Evolutionary conservation across 1,284 basidiomycete genomes (phyloP).

Genomic region (Neonothopanus nambi): DNA sequence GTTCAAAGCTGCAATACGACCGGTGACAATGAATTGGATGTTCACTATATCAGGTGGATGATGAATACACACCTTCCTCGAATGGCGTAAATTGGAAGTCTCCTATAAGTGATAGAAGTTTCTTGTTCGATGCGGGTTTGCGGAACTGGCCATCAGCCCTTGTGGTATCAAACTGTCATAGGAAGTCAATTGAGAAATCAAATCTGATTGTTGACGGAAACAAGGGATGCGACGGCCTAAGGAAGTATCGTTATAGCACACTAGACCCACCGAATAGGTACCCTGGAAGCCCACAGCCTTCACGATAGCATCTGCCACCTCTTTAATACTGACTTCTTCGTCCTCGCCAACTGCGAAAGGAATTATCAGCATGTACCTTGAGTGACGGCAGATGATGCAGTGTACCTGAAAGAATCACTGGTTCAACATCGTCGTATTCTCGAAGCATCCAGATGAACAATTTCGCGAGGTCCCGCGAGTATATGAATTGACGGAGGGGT

Average conservation of each 20-base stretch:
- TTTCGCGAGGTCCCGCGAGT: slow-evolving; percentile 89
- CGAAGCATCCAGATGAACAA: slow-evolving; percentile 90
- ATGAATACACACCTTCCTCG: slow-evolving; percentile 56
- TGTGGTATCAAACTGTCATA: slow-evolving; percentile 61
- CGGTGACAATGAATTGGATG: neutral
- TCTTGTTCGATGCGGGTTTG: slow-evolving; percentile 91
- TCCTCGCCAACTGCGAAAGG: slow-evolving; percentile 72
- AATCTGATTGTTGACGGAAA: neutral
- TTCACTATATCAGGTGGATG: neutral
- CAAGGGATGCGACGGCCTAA: neutral
- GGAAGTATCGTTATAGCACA: slow-evolving; percentile 20
- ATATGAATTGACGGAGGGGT: slow-evolving; percentile 91
- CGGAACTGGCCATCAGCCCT: slow-evolving; percentile 87
- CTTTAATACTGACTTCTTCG: slow-evolving; percentile 87
- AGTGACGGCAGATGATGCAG: slow-evolving; percentile 2
- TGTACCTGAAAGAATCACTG: slow-evolving; percentile 82
- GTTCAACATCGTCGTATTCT: slow-evolving; percentile 87
- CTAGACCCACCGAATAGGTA: slow-evolving; percentile 53
- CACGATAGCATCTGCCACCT: slow-evolving; percentile 84
- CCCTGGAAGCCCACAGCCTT: slow-evolving; percentile 75
- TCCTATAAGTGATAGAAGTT: slow-evolving; percentile 68
- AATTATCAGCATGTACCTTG: neutral
- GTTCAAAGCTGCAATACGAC: slow-evolving; percentile 52
- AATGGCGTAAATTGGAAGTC: slow-evolving; percentile 88
- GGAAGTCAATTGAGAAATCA: neutral